Evolutionary conservation across 371 early-diverging fungal species (phyloP).

Genomic region (Rhizopus stolonifer): DNA sequence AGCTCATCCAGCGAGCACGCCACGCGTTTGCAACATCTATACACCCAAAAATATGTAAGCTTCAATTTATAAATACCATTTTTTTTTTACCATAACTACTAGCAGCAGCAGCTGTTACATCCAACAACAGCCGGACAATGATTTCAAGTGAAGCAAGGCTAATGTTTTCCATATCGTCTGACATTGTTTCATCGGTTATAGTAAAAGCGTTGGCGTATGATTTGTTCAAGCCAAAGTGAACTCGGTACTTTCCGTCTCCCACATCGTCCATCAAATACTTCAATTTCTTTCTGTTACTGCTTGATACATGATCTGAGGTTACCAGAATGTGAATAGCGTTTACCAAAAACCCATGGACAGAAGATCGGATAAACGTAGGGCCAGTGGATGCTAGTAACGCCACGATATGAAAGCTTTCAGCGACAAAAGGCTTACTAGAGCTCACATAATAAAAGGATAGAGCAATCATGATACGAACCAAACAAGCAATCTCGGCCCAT

Average conservation of each 20-base stretch:
- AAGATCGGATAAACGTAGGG: conserved; percentile 74
- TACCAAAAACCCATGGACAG: conserved; percentile 84
- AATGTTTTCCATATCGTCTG: conserved; percentile 62
- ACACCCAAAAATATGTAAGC: background rate
- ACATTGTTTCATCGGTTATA: conserved; percentile 56
- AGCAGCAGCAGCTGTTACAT: conserved; percentile 73
- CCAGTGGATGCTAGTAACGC: conserved; percentile 80
- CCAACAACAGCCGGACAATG: conserved; percentile 74
- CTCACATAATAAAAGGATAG: conserved; percentile 78
- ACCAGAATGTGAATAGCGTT: conserved; percentile 83
- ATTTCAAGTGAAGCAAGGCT: conserved; percentile 72
- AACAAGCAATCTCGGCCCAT: conserved; percentile 84
- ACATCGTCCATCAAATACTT: conserved; percentile 62
- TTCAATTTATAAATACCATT: too few species aligned
- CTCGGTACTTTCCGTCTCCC: conserved; percentile 70
- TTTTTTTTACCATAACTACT: conserved; percentile 57
- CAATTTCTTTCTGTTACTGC: conserved; percentile 55
- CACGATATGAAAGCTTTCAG: conserved; percentile 82
- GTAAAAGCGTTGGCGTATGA: conserved; percentile 67
- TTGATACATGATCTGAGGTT: conserved; percentile 57
- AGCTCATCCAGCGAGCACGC: conserved; percentile 87
- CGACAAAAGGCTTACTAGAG: conserved; percentile 69
- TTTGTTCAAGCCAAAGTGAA: conserved; percentile 76
- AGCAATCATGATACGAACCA: conserved; percentile 80
- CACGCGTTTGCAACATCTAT: conserved; percentile 70